Base-by-base conservation (phyloP, 2,329 filamentous ascomycete genomes). In the Zarea fungicola region DNA sequence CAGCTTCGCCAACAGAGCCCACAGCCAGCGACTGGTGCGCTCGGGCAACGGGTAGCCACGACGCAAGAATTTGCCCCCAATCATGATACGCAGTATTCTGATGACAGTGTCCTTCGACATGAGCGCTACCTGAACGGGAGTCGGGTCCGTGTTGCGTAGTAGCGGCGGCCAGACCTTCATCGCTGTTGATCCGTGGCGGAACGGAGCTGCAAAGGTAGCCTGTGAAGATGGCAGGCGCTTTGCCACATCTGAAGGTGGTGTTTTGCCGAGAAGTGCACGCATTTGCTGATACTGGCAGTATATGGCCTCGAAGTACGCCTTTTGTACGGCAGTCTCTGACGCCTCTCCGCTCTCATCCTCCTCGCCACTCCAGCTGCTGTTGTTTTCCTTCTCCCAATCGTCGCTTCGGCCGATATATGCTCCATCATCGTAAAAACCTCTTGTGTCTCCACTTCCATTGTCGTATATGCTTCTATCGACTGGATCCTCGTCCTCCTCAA, bases 1-100 rank as follows among this genome's bases (percentile, higher is more conserved):
- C 51, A 92, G 75, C 50, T 83, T 78, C 3, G 87, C 89, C 37
- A 96, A 72, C 50, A 96, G 66, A 0, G 85, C 83, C 91, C 90
- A 96, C 4, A 88, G 72, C 92, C 92, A 97, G 14, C 82, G 77
- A 52, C 89, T 90, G 5, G 87, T 82, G 41, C 83, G 78, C 57
- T 80, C 77, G 22, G 80, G 73, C 25, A 89, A 71, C 25, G 76
- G 74, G 19, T 73, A 67, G n/a, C 77, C 78, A 42, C 76, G 77
- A 39, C 75, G 77, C 46, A 85, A 75, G 44, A 86, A 80, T 52
- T 80, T 81, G 45, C 81, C 80, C 16, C 76, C 74, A 23, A 85
- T 71, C n/a, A 87, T 68, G 45, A 91, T 72, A 22, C 79, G 76
- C 32, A 96, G 63, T 26, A 92, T 73, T 29, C 78, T 75, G 42